These are phyloP conservation scores for Talaromyces sp. DNA, from an alignment of 2,329 filamentous ascomycete genomes.

Conservation along the genomic window DNA sequence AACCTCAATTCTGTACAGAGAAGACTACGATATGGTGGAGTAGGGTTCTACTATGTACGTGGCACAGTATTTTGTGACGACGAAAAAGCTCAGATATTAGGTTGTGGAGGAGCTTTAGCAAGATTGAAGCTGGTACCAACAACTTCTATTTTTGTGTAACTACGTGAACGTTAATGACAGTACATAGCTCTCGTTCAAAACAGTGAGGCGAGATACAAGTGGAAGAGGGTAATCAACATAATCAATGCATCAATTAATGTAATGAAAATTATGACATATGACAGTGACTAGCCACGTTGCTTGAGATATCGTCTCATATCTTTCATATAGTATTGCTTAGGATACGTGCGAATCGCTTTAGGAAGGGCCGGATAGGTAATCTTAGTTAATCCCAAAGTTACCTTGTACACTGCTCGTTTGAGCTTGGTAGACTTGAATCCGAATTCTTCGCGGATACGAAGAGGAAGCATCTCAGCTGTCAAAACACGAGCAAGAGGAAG, in stretches of 20 bases:
- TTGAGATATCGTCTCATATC: conserved; percentile 28
- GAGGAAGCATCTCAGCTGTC: not conserved
- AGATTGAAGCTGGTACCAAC: not conserved
- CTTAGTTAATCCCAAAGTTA: conserved; percentile 21
- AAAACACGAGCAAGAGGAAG: not conserved
- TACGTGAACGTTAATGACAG: not conserved
- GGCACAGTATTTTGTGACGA: not conserved
- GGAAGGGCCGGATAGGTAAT: conserved; percentile 27
- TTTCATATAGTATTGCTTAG: conserved; percentile 29
- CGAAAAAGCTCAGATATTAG: not conserved
- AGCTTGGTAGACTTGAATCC: conserved; percentile 17
- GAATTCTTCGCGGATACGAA: not conserved
- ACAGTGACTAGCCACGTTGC: not conserved
- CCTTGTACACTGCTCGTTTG: conserved; percentile 23
- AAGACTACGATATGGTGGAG: not conserved
- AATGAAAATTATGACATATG: not conserved
- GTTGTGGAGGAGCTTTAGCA: not conserved
- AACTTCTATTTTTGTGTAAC: not conserved
- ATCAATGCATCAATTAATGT: not conserved
- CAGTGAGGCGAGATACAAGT: not conserved
- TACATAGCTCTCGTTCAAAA: not conserved
- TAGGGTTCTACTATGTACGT: not conserved
- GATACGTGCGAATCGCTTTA: conserved; percentile 24
- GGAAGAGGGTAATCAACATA: not conserved
- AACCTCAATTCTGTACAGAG: not conserved